These are phyloP conservation scores for Aureobasidium lini DNA, from an alignment of 2,329 filamentous ascomycete genomes.

Conservation along the genomic window DNA sequence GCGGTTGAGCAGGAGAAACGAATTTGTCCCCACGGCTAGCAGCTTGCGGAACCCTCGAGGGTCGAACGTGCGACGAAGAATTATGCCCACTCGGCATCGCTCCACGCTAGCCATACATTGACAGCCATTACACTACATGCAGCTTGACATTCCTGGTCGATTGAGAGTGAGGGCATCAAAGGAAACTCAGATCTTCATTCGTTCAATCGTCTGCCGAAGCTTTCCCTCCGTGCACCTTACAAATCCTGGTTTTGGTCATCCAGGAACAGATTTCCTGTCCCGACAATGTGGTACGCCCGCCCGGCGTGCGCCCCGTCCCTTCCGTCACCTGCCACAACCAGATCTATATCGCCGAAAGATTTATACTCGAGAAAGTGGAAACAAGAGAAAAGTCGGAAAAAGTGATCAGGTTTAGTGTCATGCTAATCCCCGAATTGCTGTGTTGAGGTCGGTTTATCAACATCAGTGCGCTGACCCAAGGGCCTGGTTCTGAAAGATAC, in stretches of 20 bases:
- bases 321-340: not conserved
- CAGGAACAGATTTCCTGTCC: not conserved
- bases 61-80: not conserved
- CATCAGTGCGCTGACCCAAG: not conserved
- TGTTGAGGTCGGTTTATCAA: not conserved
- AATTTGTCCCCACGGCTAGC: not conserved
- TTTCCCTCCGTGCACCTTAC: not conserved
- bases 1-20: not conserved
- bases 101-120: slow-evolving; percentile 1
- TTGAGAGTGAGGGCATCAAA: not conserved
- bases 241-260: slow-evolving; percentile 8
- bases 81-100: not conserved
- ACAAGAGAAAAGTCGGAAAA: not conserved
- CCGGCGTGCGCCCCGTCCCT: not conserved
- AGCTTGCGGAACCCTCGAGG: not conserved
- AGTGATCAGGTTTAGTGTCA: not conserved
- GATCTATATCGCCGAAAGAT: not conserved
- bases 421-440: not conserved
- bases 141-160: not conserved
- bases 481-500: not conserved
- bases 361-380: not conserved
- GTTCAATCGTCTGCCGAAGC: too few species aligned
- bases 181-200: too few species aligned
- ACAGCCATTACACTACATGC: not conserved
- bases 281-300: not conserved